Conservation (phyloP, 1,284 basidiomycete species). For the Ganoderma resinaceum region DNA sequence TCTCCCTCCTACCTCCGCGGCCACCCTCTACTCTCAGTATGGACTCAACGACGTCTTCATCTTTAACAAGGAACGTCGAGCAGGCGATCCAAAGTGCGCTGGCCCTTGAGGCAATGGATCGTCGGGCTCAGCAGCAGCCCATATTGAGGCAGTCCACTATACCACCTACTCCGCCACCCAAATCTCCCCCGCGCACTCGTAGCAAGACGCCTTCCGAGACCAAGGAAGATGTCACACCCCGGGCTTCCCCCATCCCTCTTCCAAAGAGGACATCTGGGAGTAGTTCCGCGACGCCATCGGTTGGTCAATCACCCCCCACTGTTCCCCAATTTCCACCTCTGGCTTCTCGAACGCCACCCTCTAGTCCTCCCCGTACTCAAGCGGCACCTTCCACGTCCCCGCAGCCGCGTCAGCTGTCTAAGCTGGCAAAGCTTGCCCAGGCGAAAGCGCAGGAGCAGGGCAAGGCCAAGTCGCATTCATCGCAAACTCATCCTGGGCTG, state of each 20-base stretch:
- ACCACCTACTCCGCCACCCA: conserved; percentile 20
- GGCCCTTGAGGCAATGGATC: conserved; percentile 40
- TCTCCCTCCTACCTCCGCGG: conserved; percentile 41
- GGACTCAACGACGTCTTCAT: conserved; percentile 45
- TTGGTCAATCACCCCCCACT: conserved; percentile 1
- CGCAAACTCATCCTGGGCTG: conserved; percentile 20
- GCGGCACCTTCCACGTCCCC: conserved; percentile 17
- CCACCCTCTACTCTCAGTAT: conserved; percentile 22
- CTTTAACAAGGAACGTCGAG: conserved; percentile 54
- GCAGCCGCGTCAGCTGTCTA: conserved; percentile 55
- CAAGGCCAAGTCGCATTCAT: conserved; percentile 33
- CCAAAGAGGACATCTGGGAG: neutral
- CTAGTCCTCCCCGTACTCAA: conserved; percentile 9
- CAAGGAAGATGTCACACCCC: conserved; percentile 6
- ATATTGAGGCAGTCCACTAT: conserved; percentile 9
- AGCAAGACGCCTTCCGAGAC: conserved; percentile 10
- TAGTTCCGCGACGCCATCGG: neutral
- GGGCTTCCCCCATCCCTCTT: conserved; percentile 3
- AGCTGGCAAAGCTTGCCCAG: conserved; percentile 73
- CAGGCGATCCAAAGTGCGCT: conserved; percentile 65
- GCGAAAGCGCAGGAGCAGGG: conserved; percentile 53
- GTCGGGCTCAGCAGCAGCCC: conserved; percentile 11
- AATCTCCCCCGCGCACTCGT: conserved; percentile 8
- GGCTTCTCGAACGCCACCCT: conserved; percentile 3
- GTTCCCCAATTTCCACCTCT: conserved; percentile 3